Base-by-base conservation (phyloP, 306 rosid genomes). In the Castanea sativa region DNA sequence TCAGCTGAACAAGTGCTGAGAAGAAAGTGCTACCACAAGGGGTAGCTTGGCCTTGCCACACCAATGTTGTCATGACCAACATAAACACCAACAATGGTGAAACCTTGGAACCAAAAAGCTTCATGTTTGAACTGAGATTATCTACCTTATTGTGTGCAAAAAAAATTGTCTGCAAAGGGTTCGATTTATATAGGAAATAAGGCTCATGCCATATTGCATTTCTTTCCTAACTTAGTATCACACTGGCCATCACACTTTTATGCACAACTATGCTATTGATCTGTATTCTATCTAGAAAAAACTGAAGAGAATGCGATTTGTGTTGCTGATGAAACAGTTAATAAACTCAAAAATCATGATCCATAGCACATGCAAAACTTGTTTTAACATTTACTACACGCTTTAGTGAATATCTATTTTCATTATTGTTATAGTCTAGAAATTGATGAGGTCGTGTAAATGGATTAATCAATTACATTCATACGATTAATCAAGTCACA, bases 1-100 rank as follows among this genome's bases (percentile, higher is more conserved):
- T 90, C 18, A 95, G 91, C 73, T 93, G 94, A 84, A 93, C 90
- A 8, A 95, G 90, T 3, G 99, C 82, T 0, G 92, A 87, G 71
- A 92, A 90, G 78, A 95, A 90, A 1, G 98, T 93, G 88, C 88
- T 89, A 43, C 89, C 23, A 60, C 99, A 95, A 12, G 86, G 45
- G 30, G 2, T 74, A 55, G 77, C 76, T 73, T 90, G 75, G 35
- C 84, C 91, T 82, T 85, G 80, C 78, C 30, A 83, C 72, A 74
- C 83, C 60, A 86, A 69, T 55, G 78, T 57, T 65, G 71, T 67
- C 81, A 84, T 51, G 0, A 79, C 33, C 71, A 84, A 60, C 60
- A 85, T 52, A 27, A 82, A 20, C 43, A 79, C 60, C 29, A 91
- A 29, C 72, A 84, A 18, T 59, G 85, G 70, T 63, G 85, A 20